Percentiles rank a stretch among this genome's conserved stretches.
These are phyloP conservation scores for Scorias spongiosa DNA, from an alignment of 2,329 filamentous ascomycete species.

Conservation along the genomic window DNA sequence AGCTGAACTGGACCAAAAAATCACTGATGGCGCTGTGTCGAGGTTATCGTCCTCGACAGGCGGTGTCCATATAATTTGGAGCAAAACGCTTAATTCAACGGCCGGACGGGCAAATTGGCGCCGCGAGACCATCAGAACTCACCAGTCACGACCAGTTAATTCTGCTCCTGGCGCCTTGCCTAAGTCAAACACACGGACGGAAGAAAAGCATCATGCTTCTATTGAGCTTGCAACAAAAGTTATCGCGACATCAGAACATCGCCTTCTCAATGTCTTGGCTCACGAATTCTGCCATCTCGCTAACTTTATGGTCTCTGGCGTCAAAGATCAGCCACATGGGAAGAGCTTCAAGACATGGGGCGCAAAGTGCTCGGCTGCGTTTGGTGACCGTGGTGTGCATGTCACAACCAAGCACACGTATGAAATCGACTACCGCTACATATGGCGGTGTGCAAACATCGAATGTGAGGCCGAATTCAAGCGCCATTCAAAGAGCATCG, in stretches of 20 bases:
- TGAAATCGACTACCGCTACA: constrained; percentile 79
- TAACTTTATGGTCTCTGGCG: constrained; percentile 72
- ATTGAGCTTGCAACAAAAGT: constrained; percentile 87
- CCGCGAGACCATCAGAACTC: constrained; percentile 26
- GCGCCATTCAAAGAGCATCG: constrained; percentile 73
- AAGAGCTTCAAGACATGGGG: constrained; percentile 71
- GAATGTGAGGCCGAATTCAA: constrained; percentile 58
- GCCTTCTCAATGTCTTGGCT: constrained; percentile 78
- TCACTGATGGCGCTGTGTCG: constrained; percentile 46
- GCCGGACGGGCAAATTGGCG: constrained; percentile 47
- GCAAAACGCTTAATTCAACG: constrained; percentile 63
- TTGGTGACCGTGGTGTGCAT: constrained; percentile 47
- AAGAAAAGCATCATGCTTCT: constrained; percentile 40
- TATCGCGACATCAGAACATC: constrained; percentile 53
- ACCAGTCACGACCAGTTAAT: constrained; percentile 3
- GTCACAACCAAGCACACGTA: constrained; percentile 88
- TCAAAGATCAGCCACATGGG: constrained; percentile 67
- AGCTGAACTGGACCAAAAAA: constrained; percentile 47
- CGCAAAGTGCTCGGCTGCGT: constrained; percentile 39
- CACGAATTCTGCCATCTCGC: constrained; percentile 94
- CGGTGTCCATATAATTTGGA: constrained; percentile 59
- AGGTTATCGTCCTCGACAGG: constrained; percentile 47
- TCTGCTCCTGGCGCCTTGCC: constrained; percentile 9
- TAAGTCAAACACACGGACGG: constrained; percentile 2
- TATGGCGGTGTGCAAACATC: constrained; percentile 54